Base-by-base conservation (phyloP, 1,284 basidiomycete species). In the Rhodotorula sp. region DNA sequence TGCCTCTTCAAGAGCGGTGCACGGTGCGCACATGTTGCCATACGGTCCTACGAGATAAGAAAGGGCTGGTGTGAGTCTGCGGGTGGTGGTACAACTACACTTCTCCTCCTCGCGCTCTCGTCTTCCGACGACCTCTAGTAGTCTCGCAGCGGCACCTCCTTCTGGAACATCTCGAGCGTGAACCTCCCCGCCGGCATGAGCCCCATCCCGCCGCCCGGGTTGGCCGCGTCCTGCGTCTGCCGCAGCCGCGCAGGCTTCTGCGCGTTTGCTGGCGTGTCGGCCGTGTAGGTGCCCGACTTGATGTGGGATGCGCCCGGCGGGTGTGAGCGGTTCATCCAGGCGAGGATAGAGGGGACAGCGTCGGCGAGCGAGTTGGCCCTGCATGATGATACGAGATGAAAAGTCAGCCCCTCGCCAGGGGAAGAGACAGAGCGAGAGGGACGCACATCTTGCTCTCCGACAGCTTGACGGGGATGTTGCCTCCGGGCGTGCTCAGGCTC, bases 381-480 rank as follows among this genome's bases (percentile, higher is more conserved):
- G 62, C 16, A 12, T 14, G 17, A 2, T 13, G 50, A 14, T 16
- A 50, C 21, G 53, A 17, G 34, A n/a, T 8, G 49, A 42, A 34
- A 17, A 58, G 21, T 19, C 34, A 34, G 34, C 34, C 34, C 34
- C 34, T 34, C 7, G 19, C 41, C 23, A 23, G 42, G 23, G n/a
- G 45, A 3, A 2, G 59, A 21, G 23, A 52, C 13, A 58, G 16
- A 25, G 27, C 17, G 23, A 14, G 17, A 4, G 17, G 9, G 21
- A 58, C 73, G 55, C 57, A 70, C 73, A 74, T 74, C 49, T 74
- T 67, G 45, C 64, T 61, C 55, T 74, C 73, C 17, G 57, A 63
- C 42, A 74, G 62, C 53, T 67, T 67, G 52, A 71, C 67, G 7
- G 73, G 73, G 16, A 74, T 70, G 25, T 64, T 72, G 27, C 73